phyloP scores from a whole-genome alignment of 768 basidiomycete species.

The Nidula microcarpa region DNA sequence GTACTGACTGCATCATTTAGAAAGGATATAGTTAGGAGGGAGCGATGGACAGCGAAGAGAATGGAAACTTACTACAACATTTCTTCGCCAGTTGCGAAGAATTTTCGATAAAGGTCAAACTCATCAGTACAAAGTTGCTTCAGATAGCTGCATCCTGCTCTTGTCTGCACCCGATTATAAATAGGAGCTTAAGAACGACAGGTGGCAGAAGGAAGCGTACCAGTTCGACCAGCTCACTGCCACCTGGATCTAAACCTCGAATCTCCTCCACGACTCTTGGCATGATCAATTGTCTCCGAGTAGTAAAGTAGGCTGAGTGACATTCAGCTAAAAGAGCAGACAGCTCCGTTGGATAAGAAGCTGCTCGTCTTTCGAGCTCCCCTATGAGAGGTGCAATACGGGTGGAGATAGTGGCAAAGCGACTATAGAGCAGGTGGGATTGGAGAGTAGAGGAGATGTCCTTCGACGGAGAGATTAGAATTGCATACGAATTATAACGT shows the following conservation, averaged over 20 bases:
- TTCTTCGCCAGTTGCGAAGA: constrained; percentile 85
- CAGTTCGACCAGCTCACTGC: constrained; percentile 87
- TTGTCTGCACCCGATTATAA: constrained; percentile 49
- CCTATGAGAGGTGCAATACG: constrained; percentile 75
- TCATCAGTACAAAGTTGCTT: constrained; percentile 91
- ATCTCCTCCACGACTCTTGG: constrained; percentile 22
- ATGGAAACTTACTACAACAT: constrained; percentile 36
- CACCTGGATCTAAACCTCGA: constrained; percentile 49
- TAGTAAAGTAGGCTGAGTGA: constrained; percentile 76
- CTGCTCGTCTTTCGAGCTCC: constrained; percentile 81
- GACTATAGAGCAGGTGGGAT: constrained; percentile 84
- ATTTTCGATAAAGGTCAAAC: constrained; percentile 78
- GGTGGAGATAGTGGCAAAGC: constrained; percentile 71
- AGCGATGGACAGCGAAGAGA: background rate
- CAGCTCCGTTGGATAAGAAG: constrained; percentile 80
- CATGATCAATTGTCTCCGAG: constrained; percentile 69
- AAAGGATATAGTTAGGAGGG: background rate
- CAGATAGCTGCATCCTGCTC: constrained; percentile 88
- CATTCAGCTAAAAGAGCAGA: constrained; percentile 82
- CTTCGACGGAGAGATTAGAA: constrained; percentile 30
- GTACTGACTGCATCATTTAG: constrained; percentile 55
- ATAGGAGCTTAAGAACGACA: no score
- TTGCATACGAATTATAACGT: background rate
- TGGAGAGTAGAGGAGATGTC: constrained; percentile 79
- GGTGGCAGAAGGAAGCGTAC: constrained; percentile 32